phyloP scores from a whole-genome alignment of 1,284 basidiomycete genomes.

The Leccinum pachyderme region DNA sequence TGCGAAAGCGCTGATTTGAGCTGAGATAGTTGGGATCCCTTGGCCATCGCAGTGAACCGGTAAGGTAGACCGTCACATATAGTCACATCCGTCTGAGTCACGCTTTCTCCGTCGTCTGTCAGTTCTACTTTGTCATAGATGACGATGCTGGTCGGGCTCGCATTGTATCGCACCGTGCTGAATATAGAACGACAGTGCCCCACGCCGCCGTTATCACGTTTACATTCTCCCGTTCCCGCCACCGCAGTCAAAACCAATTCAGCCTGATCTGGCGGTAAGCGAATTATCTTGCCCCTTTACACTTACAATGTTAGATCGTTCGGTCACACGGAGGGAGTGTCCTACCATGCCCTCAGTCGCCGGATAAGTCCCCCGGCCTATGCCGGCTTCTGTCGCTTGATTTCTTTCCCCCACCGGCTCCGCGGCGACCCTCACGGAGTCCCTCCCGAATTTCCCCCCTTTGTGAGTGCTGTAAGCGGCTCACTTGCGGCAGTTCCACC shows the following conservation, averaged over 20 bases:
- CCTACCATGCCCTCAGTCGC: not conserved
- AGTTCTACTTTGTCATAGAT: not conserved
- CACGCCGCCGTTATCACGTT: not conserved
- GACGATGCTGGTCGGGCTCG: not conserved
- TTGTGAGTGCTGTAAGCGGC: not conserved
- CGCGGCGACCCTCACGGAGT: not conserved
- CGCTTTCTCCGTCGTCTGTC: not conserved
- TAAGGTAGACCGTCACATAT: constrained; percentile 7
- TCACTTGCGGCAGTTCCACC: not conserved
- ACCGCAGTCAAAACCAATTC: constrained; percentile 4
- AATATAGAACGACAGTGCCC: not conserved
- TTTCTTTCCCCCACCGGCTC: not conserved
- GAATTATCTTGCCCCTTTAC: not conserved
- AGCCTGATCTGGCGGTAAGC: not conserved
- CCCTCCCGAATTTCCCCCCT: not conserved
- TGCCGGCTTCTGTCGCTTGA: not conserved
- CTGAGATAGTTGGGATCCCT: constrained; percentile 81
- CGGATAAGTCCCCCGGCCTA: not conserved
- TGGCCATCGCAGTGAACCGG: constrained; percentile 45
- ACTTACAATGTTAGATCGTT: not conserved
- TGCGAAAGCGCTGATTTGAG: constrained; percentile 81
- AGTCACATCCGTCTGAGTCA: not conserved
- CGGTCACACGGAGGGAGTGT: not conserved
- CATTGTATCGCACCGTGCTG: not conserved
- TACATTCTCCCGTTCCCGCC: not conserved